Percentiles rank a stretch among this genome's conserved stretches.
Evolutionary conservation across 768 basidiomycete genomes (phyloP).

Genomic region (Lentinula boryana): DNA sequence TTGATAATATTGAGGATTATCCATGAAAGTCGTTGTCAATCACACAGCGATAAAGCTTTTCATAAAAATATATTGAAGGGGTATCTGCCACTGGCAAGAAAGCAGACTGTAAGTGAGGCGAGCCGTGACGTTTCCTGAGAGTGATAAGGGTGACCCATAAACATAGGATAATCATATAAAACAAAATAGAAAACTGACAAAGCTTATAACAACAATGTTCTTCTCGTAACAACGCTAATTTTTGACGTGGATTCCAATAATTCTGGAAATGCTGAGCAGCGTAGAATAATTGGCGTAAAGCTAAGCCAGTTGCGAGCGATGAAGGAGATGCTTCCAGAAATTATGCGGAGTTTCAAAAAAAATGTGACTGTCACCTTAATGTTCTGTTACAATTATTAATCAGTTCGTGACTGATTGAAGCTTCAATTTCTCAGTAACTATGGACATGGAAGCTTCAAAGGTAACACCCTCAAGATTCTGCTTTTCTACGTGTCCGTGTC

Average conservation of each 20-base stretch:
- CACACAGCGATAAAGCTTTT: not conserved
- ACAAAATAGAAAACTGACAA: constrained; percentile 2
- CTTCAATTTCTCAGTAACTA: no score
- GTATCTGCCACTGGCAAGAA: not conserved
- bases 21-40: constrained; percentile 26
- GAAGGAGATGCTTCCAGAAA: not conserved
- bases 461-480: no score
- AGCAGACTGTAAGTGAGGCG: not conserved
- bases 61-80: not conserved
- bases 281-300: not conserved
- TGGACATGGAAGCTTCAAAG: no score
- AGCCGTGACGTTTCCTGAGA: constrained; percentile 7
- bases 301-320: not conserved
- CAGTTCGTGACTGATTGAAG: no score
- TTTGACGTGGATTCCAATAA: not conserved
- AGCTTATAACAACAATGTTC: not conserved
- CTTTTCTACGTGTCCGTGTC: no score
- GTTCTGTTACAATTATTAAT: no score
- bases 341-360: not conserved
- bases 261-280: not conserved
- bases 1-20: constrained; percentile 78
- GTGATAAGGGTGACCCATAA: constrained; percentile 7
- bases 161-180: constrained; percentile 4
- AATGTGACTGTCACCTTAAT: not conserved
- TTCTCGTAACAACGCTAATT: not conserved